Base-by-base conservation (phyloP, 805 yeast genomes). In the Zygosaccharomyces kombuchaensis region DNA sequence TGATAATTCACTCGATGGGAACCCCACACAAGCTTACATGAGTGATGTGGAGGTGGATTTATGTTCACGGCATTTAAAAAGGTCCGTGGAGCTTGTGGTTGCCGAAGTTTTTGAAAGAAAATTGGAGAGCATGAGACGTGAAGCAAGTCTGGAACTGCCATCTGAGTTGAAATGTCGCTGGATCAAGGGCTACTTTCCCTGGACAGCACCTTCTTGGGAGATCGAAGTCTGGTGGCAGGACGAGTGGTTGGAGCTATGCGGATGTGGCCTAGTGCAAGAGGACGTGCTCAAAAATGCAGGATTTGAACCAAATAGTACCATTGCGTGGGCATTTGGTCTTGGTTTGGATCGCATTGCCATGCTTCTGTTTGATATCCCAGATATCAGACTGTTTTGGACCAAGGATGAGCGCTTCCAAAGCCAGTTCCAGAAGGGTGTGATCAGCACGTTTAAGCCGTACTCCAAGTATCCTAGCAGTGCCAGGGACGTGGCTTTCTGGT, bases 161-260 rank as follows among this genome's bases (percentile, higher is more conserved):
- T 46, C 36, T 27, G 96, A 96, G 6, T 73, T 93, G 50, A 82
- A 78, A 59, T 86, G 90, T 14, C 76, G 98, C 55, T 93, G 99
- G 99, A 84, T 89, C 27, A 95, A 87, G 58, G 95, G 93, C 0
- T 87, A 82, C 59, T 93, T 93, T 71, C 99, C 99, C 3, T 93
- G 98, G 97, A 93, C 99, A 2, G 81, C 96, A 1, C 99, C 99
- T 3, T 86, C 96, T 35, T 93, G 96, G 95, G 97, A 93, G 60
- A 88, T 95, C 55, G 99, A 93, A 67, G 96, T 93, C 4, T 89
- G 95, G 90, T 93, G 98, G 97, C 87, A 89, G 62, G 95, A 93
- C 43, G 95, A 90, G 55, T 93, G 99, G 99, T 73, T 93, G 29
- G 99, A 93, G 69, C 82, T 96, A 63, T 87, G 96, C 59, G 99